Evolutionary conservation across 2,329 filamentous ascomycete genomes (phyloP).

Genomic region (Ophiosphaerella herpotricha): DNA sequence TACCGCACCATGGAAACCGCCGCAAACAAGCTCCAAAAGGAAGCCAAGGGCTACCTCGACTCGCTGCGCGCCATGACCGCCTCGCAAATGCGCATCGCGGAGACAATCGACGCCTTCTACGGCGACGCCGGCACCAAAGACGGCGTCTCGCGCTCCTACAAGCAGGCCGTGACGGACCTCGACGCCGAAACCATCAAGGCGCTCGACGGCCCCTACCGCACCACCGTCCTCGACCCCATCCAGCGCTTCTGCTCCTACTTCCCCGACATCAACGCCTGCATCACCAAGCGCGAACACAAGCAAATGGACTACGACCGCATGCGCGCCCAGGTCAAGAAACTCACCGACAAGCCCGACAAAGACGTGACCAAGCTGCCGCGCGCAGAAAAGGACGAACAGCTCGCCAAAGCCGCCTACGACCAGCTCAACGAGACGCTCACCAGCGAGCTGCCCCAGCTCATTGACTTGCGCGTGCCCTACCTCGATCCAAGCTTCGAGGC

Average conservation of each 20-base stretch:
- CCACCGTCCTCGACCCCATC: constrained; percentile 94
- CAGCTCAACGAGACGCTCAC: constrained; percentile 96
- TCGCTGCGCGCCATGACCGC: constrained; percentile 98
- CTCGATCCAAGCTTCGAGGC: constrained; percentile 97
- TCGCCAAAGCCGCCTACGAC: constrained; percentile 91
- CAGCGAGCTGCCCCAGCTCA: constrained; percentile 89
- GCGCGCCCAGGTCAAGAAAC: constrained; percentile 93
- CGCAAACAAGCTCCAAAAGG: constrained; percentile 88
- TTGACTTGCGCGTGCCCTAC: constrained; percentile 95
- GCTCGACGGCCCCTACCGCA: constrained; percentile 90
- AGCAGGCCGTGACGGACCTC: constrained; percentile 95
- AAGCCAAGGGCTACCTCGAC: constrained; percentile 97
- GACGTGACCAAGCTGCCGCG: constrained; percentile 95
- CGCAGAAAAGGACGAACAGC: constrained; percentile 93
- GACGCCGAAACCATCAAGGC: constrained; percentile 99
- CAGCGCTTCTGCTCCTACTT: constrained; percentile 97
- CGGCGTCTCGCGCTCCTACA: constrained; percentile 95
- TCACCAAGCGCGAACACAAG: constrained; percentile 99
- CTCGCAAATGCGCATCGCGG: constrained; percentile 98
- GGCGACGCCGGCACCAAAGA: constrained; percentile 93
- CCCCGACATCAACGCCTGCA: constrained; percentile 98
- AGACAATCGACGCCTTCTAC: constrained; percentile 99
- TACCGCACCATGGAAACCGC: constrained; percentile 98
- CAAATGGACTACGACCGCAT: constrained; percentile 97
- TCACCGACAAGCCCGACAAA: constrained; percentile 98